These are phyloP conservation scores for Clonostachys byssicola DNA, from an alignment of 2,329 filamentous ascomycete genomes.

Conservation along the genomic window DNA sequence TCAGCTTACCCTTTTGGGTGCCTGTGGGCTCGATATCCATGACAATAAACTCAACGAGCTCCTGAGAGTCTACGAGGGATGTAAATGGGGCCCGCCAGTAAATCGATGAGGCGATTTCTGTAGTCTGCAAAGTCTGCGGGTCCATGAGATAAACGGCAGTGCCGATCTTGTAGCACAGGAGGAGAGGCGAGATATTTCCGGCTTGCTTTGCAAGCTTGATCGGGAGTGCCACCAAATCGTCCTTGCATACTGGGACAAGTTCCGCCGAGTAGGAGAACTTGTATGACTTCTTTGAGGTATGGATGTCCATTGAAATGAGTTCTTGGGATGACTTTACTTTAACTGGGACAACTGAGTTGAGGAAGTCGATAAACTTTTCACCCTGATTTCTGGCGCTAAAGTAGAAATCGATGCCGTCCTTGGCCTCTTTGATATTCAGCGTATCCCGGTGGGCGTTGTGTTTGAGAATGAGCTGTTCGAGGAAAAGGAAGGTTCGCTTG, in stretches of 20 bases:
- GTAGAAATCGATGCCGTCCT: conserved; percentile 95
- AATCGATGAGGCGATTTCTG: conserved; percentile 74
- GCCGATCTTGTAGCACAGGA: conserved; percentile 82
- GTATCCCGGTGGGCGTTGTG: conserved; percentile 88
- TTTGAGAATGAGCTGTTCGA: conserved; percentile 95
- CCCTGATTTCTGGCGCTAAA: conserved; percentile 87
- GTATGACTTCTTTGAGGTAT: conserved; percentile 87
- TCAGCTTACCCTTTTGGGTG: conserved; percentile 72
- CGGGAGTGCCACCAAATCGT: conserved; percentile 91
- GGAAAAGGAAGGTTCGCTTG: conserved; percentile 69
- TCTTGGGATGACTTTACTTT: conserved; percentile 74
- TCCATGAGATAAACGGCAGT: conserved; percentile 89
- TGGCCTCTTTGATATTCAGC: conserved; percentile 96
- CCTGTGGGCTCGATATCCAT: conserved; percentile 88
- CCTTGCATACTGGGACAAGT: conserved; percentile 92
- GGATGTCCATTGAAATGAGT: conserved; percentile 87
- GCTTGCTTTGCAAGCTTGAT: conserved; percentile 81
- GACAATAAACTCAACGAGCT: conserved; percentile 88
- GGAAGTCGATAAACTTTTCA: conserved; percentile 87
- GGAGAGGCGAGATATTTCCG: conserved; percentile 84
- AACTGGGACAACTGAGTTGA: conserved; percentile 76
- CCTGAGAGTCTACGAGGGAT: conserved; percentile 76
- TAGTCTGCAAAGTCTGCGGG: conserved; percentile 83
- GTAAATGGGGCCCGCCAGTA: conserved; percentile 92
- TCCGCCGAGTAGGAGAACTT: conserved; percentile 92